Conservation (phyloP, 2,329 filamentous ascomycete species). For the Cercospora berteroae region DNA sequence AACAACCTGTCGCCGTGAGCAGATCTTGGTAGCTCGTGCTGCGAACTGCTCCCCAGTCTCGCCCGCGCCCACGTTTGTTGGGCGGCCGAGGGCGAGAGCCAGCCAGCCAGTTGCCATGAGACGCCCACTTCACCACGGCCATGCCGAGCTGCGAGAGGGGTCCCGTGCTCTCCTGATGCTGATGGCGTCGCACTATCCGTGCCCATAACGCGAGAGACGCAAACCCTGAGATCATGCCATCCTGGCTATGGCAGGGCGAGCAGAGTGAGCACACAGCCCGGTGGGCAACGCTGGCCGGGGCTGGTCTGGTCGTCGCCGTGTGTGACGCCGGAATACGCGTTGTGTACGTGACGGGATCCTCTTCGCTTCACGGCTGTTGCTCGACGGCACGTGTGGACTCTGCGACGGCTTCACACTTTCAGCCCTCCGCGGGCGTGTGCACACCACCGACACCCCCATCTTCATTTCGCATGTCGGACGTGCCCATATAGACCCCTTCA, state of each 20-base stretch:
- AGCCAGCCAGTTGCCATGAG: not conserved
- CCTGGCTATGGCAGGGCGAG: not conserved
- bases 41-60: not conserved
- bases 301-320: not conserved
- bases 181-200: conserved; percentile 3
- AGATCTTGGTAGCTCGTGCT: not conserved
- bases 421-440: not conserved
- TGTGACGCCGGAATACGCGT: conserved; percentile 7
- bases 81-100: not conserved
- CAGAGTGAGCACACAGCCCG: not conserved
- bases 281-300: not conserved
- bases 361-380: conserved; percentile 11
- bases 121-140: not conserved
- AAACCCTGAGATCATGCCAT: not conserved
- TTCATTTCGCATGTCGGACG: conserved; percentile 11
- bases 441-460: not conserved
- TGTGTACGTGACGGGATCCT: conserved; percentile 4
- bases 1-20: not conserved
- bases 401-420: not conserved
- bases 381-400: conserved; percentile 2
- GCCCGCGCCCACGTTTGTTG: not conserved
- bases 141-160: not conserved
- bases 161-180: not conserved
- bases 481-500: not conserved
- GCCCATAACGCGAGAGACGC: not conserved